These are phyloP conservation scores for Corymbia calophylla DNA, from an alignment of 441 rosid genomes.

Conservation along the genomic window DNA sequence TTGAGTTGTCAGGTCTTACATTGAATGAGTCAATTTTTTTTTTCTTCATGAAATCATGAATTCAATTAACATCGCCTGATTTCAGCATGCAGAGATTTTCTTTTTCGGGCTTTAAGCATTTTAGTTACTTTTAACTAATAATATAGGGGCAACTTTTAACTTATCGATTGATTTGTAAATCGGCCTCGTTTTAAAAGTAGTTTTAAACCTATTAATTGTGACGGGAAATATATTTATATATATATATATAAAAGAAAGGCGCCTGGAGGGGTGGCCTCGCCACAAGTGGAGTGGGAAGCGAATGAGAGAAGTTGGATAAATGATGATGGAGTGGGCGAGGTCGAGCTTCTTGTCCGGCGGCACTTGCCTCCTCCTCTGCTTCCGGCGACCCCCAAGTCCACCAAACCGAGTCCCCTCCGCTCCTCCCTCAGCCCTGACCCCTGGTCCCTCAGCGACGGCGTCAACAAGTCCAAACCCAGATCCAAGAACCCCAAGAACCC, in stretches of 20 bases:
- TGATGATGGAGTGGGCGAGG: neutral
- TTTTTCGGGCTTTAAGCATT: neutral
- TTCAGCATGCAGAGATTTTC: neutral
- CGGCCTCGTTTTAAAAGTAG: neutral
- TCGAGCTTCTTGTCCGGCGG: neutral
- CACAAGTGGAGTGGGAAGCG: neutral
- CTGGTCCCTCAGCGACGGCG: slow-evolving; percentile 84
- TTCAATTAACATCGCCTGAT: neutral
- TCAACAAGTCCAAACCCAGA: slow-evolving; percentile 55
- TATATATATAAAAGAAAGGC: neutral
- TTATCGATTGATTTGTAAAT: neutral
- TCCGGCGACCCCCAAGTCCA: neutral
- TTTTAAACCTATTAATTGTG: neutral
- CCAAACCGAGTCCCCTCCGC: neutral
- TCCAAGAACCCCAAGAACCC: slow-evolving; percentile 59
- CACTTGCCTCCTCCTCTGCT: neutral
- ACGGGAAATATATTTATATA: neutral
- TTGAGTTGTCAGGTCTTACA: neutral
- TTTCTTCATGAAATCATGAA: neutral
- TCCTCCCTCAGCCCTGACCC: slow-evolving; percentile 52
- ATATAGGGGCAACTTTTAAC: neutral
- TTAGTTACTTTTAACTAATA: neutral
- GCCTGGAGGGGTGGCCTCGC: neutral
- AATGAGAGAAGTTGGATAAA: neutral
- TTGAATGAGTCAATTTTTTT: neutral